Base-by-base conservation (phyloP, 345 rosid genomes). In the Hevea brasiliensis region DNA sequence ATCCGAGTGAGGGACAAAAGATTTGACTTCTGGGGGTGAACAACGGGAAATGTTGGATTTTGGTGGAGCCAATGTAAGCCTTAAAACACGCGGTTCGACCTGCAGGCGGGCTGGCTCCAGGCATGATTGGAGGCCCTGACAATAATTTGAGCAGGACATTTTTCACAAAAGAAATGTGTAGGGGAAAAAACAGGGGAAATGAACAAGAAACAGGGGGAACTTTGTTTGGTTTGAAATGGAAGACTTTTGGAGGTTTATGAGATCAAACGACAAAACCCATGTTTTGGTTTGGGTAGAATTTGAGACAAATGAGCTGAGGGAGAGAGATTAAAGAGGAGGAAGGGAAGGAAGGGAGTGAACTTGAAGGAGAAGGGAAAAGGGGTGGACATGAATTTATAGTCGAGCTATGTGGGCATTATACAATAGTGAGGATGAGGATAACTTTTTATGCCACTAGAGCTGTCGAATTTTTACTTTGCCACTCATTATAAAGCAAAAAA, bases 41-140 rank as follows among this genome's bases (percentile, higher is more conserved):
- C 66, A 48, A 21, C 10, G 44, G 51, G 32, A 51, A 48, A 45
- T 55, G 35, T 14, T 67, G 45, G 80, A 70, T 7, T 74, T 67
- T 15, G 75, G 59, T 50, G 87, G 86, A 74, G 84, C 74, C 77
- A 81, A 58, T 77, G 77, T 81, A 56, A 85, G 84, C 78, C 72
- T 61, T 70, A 72, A 66, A 78, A 79, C 73, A 47, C 82, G 79
- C 40, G 84, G 81, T 58, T 81, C 85, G 3, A 63, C 72, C 6
- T 32, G 37, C 37, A 55, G 32, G 47, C 20, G 26, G 13, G 51
- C 8, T 6, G 86, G 86, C 72, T 86, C 92, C 29, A 81, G 83
- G 81, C 87, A 81, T 41, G 89, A 81, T 70, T 85, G 88, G 63
- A 85, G 77, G 42, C 82, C 89, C 73, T 81, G 89, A 72, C 77